Conservation (phyloP, 2,329 filamentous ascomycete genomes). For the Ramichloridium luteum region DNA sequence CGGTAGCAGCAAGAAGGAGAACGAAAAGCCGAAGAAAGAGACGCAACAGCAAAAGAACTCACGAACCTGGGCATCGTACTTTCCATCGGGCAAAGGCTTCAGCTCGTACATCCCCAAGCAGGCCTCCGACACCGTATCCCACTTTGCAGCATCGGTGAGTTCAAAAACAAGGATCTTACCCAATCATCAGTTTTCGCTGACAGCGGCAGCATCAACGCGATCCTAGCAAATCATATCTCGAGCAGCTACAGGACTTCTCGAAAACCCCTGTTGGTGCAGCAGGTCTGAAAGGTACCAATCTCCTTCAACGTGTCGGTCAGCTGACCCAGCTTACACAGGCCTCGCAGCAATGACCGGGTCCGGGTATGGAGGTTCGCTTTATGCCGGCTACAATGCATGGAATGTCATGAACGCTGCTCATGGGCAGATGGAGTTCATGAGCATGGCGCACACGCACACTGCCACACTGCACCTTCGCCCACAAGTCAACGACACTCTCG, state of each 20-base stretch:
- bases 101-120: conserved; percentile 36
- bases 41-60: conserved; percentile 24
- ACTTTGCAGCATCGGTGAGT: conserved; percentile 31
- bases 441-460: conserved; percentile 34
- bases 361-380: conserved; percentile 35
- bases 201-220: conserved; percentile 29
- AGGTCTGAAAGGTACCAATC: conserved; percentile 17
- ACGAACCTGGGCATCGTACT: conserved; percentile 35
- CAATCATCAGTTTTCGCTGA: neutral
- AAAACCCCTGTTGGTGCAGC: conserved; percentile 40
- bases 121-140: conserved; percentile 28
- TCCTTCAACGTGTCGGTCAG: conserved; percentile 6
- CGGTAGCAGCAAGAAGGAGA: conserved; percentile 14
- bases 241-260: conserved; percentile 39
- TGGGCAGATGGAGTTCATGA: conserved; percentile 33
- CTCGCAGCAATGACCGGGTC: conserved; percentile 33
- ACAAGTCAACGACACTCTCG: conserved; percentile 29
- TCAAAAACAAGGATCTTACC: neutral
- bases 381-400: conserved; percentile 39
- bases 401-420: conserved; percentile 22
- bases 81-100: conserved; percentile 37
- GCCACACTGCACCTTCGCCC: conserved; percentile 31
- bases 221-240: conserved; percentile 36
- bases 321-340: conserved; percentile 18
- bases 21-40: conserved; percentile 16